Evolutionary conservation across 73 alveolate species (phyloP), one percentile per base, ranked within the genome.

Genomic region (Symbiodinium pilosum): DNA sequence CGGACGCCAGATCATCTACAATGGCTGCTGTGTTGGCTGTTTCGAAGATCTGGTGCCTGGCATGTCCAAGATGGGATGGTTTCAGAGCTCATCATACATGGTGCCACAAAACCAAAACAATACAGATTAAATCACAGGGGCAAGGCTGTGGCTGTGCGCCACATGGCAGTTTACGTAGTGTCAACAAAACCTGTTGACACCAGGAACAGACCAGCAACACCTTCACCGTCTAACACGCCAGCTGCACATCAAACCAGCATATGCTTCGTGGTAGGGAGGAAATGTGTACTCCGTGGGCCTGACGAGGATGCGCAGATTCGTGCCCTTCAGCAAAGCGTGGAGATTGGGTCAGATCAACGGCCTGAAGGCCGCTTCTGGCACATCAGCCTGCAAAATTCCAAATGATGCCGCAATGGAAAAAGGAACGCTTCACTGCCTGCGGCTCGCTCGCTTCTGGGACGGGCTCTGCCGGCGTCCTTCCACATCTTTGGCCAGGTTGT

Each of bases 281-380:
- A 91, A 91, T 39, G 87, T 83, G 47, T 91, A 91, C 54, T 91
- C 96, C 77, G 96, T 91, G 36, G 96, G 96, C 96, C 87, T 91
- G 26, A 7, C 54, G 12, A 28, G 59, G 89, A 26, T 14, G 38
- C 14, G 51, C 16, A 32, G 87, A 20, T 75, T 32, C n/a, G n/a
- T n/a, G n/a, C n/a, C n/a, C n/a, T 39, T 69, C 28, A 30, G n/a
- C 26, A 30, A 28, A n/a, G 38, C 93, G 14, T 4, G 16, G 24
- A 26, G 41, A 64, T n/a, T n/a, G n/a, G n/a, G n/a, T n/a, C n/a
- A n/a, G n/a, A n/a, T 20, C 24, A 14, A 18, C 38, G 9, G 81
- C 81, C 81, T 64, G 81, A 64, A 64, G 34, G 81, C 81, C 81
- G 81, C 24, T 28, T 64, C 81, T 38, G 81, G 81, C 81, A 64